Evolutionary conservation across 1,284 basidiomycete genomes (phyloP).

Genomic region (Ceratobasidium sp.): DNA sequence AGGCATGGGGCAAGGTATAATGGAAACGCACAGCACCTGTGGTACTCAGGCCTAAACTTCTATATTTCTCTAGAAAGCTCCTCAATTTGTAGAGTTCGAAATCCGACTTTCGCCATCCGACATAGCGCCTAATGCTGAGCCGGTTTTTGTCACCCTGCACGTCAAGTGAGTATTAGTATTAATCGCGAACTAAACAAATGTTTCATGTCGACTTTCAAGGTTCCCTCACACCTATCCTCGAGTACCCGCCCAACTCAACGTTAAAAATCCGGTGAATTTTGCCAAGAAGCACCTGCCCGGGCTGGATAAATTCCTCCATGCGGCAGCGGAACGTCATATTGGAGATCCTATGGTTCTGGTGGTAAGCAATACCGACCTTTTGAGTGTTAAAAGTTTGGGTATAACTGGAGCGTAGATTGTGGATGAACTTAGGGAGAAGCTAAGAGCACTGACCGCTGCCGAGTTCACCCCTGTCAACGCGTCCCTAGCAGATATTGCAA

Average conservation of each 20-base stretch:
- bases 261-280: constrained; percentile 35
- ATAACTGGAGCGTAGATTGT: background rate
- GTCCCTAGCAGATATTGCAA: constrained; percentile 35
- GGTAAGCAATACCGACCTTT: background rate
- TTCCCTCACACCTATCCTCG: constrained; percentile 40
- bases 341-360: constrained; percentile 39
- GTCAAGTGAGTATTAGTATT: constrained; percentile 34
- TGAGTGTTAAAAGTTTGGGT: background rate
- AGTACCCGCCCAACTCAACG: constrained; percentile 36
- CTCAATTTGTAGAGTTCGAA: constrained; percentile 33
- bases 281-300: constrained; percentile 37
- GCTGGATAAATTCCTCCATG: constrained; percentile 37
- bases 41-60: background rate
- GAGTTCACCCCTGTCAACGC: constrained; percentile 24
- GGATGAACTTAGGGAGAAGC: constrained; percentile 32
- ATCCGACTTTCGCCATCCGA: constrained; percentile 25
- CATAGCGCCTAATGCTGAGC: constrained; percentile 10
- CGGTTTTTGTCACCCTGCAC: constrained; percentile 22
- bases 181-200: background rate
- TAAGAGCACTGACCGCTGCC: background rate
- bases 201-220: background rate
- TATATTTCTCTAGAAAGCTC: constrained; percentile 5
- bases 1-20: constrained; percentile 39
- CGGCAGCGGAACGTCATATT: constrained; percentile 27
- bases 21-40: background rate